Conservation (phyloP, 176 grass and related monocot genomes). For the Eragrostis nindensis region DNA sequence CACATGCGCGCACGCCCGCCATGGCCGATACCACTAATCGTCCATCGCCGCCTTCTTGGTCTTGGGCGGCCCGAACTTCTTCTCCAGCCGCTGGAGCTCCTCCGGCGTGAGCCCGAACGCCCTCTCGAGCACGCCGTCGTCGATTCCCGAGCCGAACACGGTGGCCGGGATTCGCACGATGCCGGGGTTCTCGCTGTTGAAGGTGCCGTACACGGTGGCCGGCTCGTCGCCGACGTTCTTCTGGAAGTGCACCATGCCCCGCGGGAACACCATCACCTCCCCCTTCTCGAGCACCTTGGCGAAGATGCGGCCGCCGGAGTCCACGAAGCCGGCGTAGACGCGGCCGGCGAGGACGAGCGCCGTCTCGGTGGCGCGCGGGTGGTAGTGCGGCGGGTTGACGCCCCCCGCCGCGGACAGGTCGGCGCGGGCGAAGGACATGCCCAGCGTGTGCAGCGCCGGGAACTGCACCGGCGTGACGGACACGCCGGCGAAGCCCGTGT, state of each 20-base stretch:
- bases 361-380: conserved; percentile 84
- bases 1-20: background rate
- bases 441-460: conserved; percentile 78
- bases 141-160: conserved; percentile 77
- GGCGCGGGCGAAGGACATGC: conserved; percentile 77
- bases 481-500: conserved; percentile 70
- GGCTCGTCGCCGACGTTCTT: conserved; percentile 68
- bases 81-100: conserved; percentile 63
- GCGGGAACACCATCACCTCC: conserved; percentile 86
- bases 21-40: conserved; percentile 21
- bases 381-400: conserved; percentile 84
- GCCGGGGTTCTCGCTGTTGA: conserved; percentile 88
- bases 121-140: conserved; percentile 60
- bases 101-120: conserved; percentile 56
- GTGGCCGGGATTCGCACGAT: conserved; percentile 65
- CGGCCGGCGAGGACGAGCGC: conserved; percentile 65
- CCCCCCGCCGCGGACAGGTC: conserved; percentile 62
- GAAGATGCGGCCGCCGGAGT: conserved; percentile 64
- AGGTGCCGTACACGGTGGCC: conserved; percentile 64
- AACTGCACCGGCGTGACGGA: conserved; percentile 62
- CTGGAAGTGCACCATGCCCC: conserved; percentile 82
- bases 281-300: conserved; percentile 73
- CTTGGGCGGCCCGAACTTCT: conserved; percentile 63
- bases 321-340: conserved; percentile 79
- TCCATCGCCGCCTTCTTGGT: conserved; percentile 43